phyloP scores from a whole-genome alignment of 1,284 basidiomycete genomes.

The Ustilago trichophora region DNA sequence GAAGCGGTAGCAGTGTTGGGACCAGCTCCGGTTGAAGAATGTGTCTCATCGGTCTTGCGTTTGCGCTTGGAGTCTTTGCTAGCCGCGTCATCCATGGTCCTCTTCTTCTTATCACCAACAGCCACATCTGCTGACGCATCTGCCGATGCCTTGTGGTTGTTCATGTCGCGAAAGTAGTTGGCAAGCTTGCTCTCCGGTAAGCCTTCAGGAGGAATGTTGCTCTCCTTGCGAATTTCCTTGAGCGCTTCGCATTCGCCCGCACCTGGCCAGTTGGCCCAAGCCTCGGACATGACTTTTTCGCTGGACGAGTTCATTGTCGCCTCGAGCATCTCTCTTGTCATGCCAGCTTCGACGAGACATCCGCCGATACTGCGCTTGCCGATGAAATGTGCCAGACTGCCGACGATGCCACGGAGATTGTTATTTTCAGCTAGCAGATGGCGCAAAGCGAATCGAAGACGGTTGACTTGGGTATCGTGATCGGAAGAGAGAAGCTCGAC shows the following conservation, averaged over 20 bases:
- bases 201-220: slow-evolving; percentile 57
- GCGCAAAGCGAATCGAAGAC: slow-evolving; percentile 51
- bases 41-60: slow-evolving; percentile 19
- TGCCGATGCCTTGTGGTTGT: neutral
- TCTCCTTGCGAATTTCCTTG: slow-evolving; percentile 51
- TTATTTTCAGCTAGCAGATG: slow-evolving; percentile 59
- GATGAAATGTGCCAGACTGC: slow-evolving; percentile 52
- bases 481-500: slow-evolving; percentile 60
- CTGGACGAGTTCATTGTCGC: slow-evolving; percentile 37
- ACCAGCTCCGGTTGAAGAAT: neutral
- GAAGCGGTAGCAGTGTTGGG: slow-evolving; percentile 6
- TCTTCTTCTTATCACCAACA: slow-evolving; percentile 25
- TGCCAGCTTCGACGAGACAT: slow-evolving; percentile 42
- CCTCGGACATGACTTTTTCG: slow-evolving; percentile 58
- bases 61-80: slow-evolving; percentile 26
- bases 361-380: slow-evolving; percentile 52
- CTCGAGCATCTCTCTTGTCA: slow-evolving; percentile 46
- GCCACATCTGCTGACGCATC: neutral
- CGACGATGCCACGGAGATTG: slow-evolving; percentile 49
- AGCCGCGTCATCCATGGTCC: slow-evolving; percentile 11
- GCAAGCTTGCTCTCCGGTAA: slow-evolving; percentile 52
- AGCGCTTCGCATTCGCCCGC: slow-evolving; percentile 54
- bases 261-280: slow-evolving; percentile 59
- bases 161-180: slow-evolving; percentile 19
- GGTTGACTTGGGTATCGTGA: slow-evolving; percentile 60